A percentile compares a stretch with the other conserved stretches of the same genome.
Evolutionary conservation across 768 basidiomycete species (phyloP).

Genomic region (Rhodotorula kratochvilovae): DNA sequence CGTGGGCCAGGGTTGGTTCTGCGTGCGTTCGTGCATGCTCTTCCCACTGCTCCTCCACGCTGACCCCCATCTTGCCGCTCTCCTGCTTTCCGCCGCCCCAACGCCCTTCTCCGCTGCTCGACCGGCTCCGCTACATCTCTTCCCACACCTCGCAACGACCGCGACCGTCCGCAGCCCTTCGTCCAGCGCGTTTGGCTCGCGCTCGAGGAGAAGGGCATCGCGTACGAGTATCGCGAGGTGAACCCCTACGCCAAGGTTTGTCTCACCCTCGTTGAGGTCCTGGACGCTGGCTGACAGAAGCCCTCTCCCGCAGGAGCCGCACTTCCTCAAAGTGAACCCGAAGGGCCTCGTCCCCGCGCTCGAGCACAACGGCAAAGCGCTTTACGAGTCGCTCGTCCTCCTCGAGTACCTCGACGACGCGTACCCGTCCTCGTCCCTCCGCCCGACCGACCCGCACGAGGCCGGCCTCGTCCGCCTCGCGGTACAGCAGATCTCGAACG

Average conservation of each 20-base stretch:
- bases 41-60: neutral
- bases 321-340: conserved; percentile 73
- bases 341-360: conserved; percentile 73
- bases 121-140: too few species aligned
- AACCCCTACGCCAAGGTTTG: conserved; percentile 10
- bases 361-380: conserved; percentile 49
- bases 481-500: conserved; percentile 52
- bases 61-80: too few species aligned
- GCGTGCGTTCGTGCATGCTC: neutral
- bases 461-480: conserved; percentile 31
- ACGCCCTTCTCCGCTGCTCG: too few species aligned
- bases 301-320: conserved; percentile 54
- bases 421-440: conserved; percentile 2
- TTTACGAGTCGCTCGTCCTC: conserved; percentile 63
- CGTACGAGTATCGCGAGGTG: conserved; percentile 76
- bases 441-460: conserved; percentile 9
- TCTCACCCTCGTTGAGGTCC: neutral
- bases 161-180: conserved; percentile 66
- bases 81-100: too few species aligned
- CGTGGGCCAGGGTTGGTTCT: conserved; percentile 3
- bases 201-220: conserved; percentile 64
- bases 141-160: neutral
- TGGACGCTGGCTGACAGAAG: too few species aligned
- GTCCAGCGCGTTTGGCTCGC: conserved; percentile 76
- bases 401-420: conserved; percentile 36